Conservation (phyloP, 2,329 filamentous ascomycete species). For the Cladorrhinum sp. region DNA sequence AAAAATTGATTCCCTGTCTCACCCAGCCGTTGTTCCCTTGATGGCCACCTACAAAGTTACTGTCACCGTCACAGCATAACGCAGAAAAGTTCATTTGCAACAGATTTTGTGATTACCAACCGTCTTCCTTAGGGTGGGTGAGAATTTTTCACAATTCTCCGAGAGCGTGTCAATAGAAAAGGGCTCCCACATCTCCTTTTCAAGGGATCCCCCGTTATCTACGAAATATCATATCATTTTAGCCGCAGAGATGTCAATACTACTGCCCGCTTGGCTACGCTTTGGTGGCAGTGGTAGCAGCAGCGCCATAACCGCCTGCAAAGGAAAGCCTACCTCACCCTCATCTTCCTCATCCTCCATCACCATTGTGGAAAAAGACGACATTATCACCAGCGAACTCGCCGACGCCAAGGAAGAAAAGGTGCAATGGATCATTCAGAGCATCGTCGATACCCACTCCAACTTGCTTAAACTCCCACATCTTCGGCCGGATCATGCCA, state of each 20-base stretch:
- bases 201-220: not conserved
- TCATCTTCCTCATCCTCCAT: constrained; percentile 19
- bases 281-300: constrained; percentile 12
- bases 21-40: not conserved
- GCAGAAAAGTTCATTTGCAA: not conserved
- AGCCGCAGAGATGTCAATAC: constrained; percentile 17
- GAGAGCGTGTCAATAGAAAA: not conserved
- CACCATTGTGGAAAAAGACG: constrained; percentile 24
- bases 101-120: not conserved
- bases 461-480: constrained; percentile 20
- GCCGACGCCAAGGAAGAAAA: constrained; percentile 13
- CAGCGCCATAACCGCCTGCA: constrained; percentile 1
- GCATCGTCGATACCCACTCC: constrained; percentile 20
- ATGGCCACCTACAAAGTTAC: not conserved
- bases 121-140: not conserved
- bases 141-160: not conserved
- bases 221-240: not conserved
- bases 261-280: constrained; percentile 21
- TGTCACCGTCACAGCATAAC: not conserved
- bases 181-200: not conserved
- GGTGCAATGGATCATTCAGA: constrained; percentile 15
- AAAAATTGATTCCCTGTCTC: not conserved
- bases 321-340: constrained; percentile 14
- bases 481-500: constrained; percentile 16
- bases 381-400: constrained; percentile 15